Evolutionary conservation across 352 stramenopile genomes (phyloP).

Genomic region (Pythium dissimile): DNA sequence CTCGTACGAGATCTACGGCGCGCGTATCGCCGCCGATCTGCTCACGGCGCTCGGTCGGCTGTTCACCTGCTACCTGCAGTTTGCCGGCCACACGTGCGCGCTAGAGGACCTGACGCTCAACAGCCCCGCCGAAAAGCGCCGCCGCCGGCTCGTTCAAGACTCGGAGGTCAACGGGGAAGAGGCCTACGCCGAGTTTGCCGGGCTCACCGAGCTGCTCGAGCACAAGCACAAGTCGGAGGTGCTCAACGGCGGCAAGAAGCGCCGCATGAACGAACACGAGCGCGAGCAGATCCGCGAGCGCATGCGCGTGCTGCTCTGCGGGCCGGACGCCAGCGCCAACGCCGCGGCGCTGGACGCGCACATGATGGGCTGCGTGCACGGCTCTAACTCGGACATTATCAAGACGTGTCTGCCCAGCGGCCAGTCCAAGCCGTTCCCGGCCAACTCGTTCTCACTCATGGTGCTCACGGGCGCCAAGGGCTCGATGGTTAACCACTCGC

Average conservation of each 20-base stretch:
- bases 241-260: slow-evolving; percentile 48
- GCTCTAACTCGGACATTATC: slow-evolving; percentile 97
- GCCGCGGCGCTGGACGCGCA: slow-evolving; percentile 81
- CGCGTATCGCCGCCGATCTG: slow-evolving; percentile 78
- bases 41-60: slow-evolving; percentile 87
- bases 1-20: slow-evolving; percentile 91
- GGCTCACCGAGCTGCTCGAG: slow-evolving; percentile 62
- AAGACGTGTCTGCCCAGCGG: slow-evolving; percentile 98
- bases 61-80: slow-evolving; percentile 98
- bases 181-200: slow-evolving; percentile 82
- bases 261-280: slow-evolving; percentile 83
- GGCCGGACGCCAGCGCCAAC: slow-evolving; percentile 67
- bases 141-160: slow-evolving; percentile 87
- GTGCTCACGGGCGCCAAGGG: slow-evolving; percentile 99
- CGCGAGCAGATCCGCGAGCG: slow-evolving; percentile 63
- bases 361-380: slow-evolving; percentile 89
- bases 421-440: slow-evolving; percentile 96
- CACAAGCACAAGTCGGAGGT: slow-evolving; percentile 48
- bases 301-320: slow-evolving; percentile 74
- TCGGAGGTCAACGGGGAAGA: slow-evolving; percentile 79
- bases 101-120: slow-evolving; percentile 99
- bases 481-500: slow-evolving; percentile 99
- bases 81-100: slow-evolving; percentile 97
- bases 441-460: slow-evolving; percentile 99
- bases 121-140: slow-evolving; percentile 88